Evolutionary conservation across 2,329 filamentous ascomycete species (phyloP).

Genomic region (Proliferodiscus dingleyae): DNA sequence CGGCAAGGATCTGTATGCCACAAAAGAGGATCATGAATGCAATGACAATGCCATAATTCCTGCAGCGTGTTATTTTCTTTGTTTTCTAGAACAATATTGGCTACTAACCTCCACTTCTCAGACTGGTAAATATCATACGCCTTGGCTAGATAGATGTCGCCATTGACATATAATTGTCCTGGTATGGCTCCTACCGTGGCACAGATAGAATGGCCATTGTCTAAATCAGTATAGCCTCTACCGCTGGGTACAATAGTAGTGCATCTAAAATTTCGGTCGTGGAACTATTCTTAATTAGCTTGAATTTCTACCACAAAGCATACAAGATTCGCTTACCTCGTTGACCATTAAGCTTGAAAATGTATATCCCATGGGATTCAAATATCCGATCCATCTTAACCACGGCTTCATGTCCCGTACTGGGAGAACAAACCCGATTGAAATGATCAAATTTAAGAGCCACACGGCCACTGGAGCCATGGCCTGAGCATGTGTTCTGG

Average conservation of each 20-base stretch:
- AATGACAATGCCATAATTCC: conserved; percentile 63
- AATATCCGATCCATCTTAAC: conserved; percentile 76
- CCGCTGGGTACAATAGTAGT: conserved; percentile 18
- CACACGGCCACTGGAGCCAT: conserved; percentile 55
- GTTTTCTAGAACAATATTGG: background rate
- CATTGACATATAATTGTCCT: conserved; percentile 47
- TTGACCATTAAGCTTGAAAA: conserved; percentile 80
- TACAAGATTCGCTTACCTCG: too few species aligned
- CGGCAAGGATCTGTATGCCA: conserved; percentile 53
- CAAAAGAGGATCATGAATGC: conserved; percentile 60
- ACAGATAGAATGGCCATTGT: conserved; percentile 41
- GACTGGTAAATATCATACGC: conserved; percentile 52
- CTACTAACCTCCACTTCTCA: conserved; percentile 53
- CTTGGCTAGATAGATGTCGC: conserved; percentile 50
- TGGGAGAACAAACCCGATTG: conserved; percentile 38
- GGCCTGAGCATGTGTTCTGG: conserved; percentile 62
- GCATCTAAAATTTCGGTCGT: conserved; percentile 17
- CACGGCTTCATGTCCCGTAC: conserved; percentile 65
- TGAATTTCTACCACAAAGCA: too few species aligned
- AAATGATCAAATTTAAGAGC: conserved; percentile 23
- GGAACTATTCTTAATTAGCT: too few species aligned
- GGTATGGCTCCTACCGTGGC: conserved; percentile 50
- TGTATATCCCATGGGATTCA: conserved; percentile 57
- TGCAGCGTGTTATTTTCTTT: background rate
- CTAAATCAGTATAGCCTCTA: conserved; percentile 6